Evolutionary conservation across 208 protist species (phyloP).

Genomic region (Leishmania amazonensis): DNA sequence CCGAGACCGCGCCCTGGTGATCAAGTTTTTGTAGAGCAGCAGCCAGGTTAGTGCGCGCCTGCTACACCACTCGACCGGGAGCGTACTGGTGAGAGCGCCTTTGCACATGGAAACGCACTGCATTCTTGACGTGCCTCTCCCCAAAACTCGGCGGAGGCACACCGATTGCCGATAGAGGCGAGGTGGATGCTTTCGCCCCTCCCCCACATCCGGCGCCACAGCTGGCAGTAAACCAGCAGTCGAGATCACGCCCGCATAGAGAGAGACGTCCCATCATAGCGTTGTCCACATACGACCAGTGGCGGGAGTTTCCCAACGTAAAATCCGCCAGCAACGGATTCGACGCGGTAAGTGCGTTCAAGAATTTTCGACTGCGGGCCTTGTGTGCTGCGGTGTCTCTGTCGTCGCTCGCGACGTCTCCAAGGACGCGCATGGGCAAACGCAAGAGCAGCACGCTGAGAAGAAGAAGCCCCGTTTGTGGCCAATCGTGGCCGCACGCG

Average conservation of each 20-base stretch:
- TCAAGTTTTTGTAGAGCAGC: background rate
- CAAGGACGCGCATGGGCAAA: background rate
- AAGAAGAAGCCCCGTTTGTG: background rate
- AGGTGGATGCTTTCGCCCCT: background rate
- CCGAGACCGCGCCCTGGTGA: background rate
- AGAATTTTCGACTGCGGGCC: background rate
- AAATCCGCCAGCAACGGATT: background rate
- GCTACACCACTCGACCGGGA: background rate
- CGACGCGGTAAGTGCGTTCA: background rate
- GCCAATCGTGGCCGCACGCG: background rate
- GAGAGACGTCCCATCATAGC: background rate
- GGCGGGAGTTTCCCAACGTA: background rate
- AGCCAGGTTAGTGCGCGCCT: background rate
- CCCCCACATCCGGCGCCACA: background rate
- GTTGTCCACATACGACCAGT: background rate
- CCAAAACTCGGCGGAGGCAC: background rate
- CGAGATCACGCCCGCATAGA: background rate
- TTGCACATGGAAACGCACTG: background rate
- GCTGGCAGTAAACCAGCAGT: background rate
- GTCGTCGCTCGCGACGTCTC: background rate
- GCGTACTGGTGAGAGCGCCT: background rate
- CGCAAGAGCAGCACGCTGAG: background rate
- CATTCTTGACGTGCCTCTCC: background rate
- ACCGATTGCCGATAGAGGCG: background rate
- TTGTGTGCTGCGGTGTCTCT: background rate